A percentile compares a stretch with the other conserved stretches of the same genome.
phyloP scores from a whole-genome alignment of 1,139 yeast genomes.

The Eremothecium coryli region DNA sequence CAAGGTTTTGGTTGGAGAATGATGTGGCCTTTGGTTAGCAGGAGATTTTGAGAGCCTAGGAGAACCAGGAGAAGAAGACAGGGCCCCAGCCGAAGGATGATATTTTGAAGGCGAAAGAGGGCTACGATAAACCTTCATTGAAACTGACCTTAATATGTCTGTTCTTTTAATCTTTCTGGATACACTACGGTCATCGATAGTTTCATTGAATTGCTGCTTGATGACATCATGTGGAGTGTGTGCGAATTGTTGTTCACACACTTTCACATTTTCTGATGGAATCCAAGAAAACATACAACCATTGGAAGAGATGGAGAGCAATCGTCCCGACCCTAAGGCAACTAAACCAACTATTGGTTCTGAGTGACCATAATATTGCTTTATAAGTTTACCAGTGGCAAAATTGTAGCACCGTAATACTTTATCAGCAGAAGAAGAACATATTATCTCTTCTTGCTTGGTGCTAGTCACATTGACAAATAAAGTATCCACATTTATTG shows the following conservation, averaged over 20 bases:
- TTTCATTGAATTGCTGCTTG: neutral
- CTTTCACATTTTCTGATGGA: neutral
- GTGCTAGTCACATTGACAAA: conserved; percentile 4
- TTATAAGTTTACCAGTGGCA: conserved; percentile 7
- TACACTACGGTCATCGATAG: neutral
- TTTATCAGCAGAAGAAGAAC: conserved; percentile 9
- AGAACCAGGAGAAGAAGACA: conserved; percentile 1
- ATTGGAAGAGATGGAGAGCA: conserved; percentile 7
- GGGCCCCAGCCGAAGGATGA: neutral
- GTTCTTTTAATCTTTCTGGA: conserved; percentile 12
- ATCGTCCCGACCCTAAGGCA: conserved; percentile 2
- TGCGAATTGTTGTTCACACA: neutral
- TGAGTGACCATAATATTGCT: conserved; percentile 8
- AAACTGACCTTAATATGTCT: conserved; percentile 21
- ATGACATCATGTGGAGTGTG: neutral
- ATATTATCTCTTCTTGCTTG: conserved; percentile 7
- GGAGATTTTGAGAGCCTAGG: neutral
- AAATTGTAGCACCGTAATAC: conserved; percentile 8
- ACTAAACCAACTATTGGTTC: conserved; percentile 8
- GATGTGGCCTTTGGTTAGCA: neutral
- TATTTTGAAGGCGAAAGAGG: conserved; percentile 3
- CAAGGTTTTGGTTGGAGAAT: neutral
- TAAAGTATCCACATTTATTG: conserved; percentile 6
- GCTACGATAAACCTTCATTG: conserved; percentile 1
- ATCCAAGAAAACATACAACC: conserved; percentile 9